Evolutionary conservation across 2,329 filamentous ascomycete species (phyloP).

Genomic region (Fusarium caatingaense): DNA sequence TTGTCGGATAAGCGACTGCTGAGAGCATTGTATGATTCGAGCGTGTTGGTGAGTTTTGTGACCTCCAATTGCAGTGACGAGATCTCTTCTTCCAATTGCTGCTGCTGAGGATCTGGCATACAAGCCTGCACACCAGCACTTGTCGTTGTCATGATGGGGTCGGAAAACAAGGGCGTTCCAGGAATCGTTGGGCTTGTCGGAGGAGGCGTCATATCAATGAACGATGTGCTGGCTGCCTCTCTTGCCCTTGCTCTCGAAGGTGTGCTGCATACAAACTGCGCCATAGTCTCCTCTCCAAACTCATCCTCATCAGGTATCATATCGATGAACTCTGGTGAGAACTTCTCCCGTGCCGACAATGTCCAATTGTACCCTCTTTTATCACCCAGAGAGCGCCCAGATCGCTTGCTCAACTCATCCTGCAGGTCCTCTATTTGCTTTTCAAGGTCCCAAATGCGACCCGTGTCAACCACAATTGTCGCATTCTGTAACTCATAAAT

Average conservation of each 20-base stretch:
- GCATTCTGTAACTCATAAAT: conserved; percentile 65
- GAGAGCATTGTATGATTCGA: conserved; percentile 61
- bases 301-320: conserved; percentile 52
- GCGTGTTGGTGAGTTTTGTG: conserved; percentile 58
- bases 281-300: conserved; percentile 64
- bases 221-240: conserved; percentile 54
- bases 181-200: conserved; percentile 61
- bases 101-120: conserved; percentile 57
- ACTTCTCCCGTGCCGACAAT: conserved; percentile 60
- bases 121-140: conserved; percentile 29
- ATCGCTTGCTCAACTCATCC: conserved; percentile 47
- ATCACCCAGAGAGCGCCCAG: conserved; percentile 36
- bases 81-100: conserved; percentile 59
- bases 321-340: conserved; percentile 57
- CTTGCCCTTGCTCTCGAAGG: conserved; percentile 54
- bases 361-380: conserved; percentile 62
- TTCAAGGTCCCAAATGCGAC: conserved; percentile 57
- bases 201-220: conserved; percentile 62
- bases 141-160: conserved; percentile 18
- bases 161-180: conserved; percentile 54
- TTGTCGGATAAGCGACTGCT: conserved; percentile 52
- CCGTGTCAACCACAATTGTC: conserved; percentile 62
- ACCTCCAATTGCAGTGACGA: conserved; percentile 62
- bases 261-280: conserved; percentile 64
- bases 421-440: conserved; percentile 54